Base-by-base conservation (phyloP, 2,329 filamentous ascomycete genomes). In the Aureobasidium pullulans region DNA sequence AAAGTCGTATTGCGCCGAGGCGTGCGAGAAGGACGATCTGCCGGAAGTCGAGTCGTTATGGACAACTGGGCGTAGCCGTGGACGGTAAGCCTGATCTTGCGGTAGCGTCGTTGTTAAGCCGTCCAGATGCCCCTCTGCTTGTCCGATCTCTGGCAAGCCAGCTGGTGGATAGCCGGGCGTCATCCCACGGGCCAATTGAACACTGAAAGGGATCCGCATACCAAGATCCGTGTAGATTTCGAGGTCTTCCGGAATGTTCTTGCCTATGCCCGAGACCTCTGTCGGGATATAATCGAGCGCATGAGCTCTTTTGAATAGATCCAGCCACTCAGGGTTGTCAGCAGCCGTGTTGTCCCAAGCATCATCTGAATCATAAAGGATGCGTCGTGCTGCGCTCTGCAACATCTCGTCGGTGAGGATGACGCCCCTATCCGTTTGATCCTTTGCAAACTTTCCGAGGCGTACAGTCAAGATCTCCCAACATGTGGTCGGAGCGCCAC, bases 391-490 rank as follows among this genome's bases (percentile, higher is more conserved):
- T 58, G 79, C 71, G 4, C 64, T 62, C 65, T 81, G 79, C 6
- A 81, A 69, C 72, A 79, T 76, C 16, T 77, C 75, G 62, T 81
- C 79, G 1, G 76, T 79, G 19, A 79, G 63, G 15, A 73, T 64
- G 1, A 76, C 67, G 43, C 76, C 71, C 39, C 71, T 70, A 15
- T 72, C 64, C 11, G 67, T 65, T 61, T 75, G 69, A 19, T 72
- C 65, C 56, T 75, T 73, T 6, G 76, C 77, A 59, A 73, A 79
- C 37, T 69, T 72, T 36, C 77, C 77, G 5, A 80, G 67, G 9
- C 73, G 68, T 1, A 79, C 69, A 0, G 77, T 79, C 11, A 80
- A 66, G 11, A 79, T 74, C 59, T 79, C 77, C 77, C 77, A 79
- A 65, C 77, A 79, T 4, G 57, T 60, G 4, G 57, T 40, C 6